Evolutionary conservation across 129 eudicot genomes (phyloP).

Genomic region (Deinandra increscens): DNA sequence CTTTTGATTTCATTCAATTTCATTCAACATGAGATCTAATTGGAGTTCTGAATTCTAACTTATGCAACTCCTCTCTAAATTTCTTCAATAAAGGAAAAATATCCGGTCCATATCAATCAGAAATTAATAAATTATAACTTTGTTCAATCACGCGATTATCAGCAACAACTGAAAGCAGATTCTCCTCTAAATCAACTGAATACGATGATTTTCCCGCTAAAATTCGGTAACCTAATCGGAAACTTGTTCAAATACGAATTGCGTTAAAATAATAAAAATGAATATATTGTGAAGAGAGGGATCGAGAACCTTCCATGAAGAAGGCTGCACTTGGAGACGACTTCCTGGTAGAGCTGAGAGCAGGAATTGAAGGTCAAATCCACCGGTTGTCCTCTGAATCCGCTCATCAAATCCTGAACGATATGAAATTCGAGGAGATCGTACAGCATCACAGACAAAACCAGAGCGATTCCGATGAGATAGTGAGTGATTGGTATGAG

Average conservation of each 20-base stretch:
- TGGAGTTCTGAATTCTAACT: no score
- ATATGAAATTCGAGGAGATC: slow-evolving; percentile 75
- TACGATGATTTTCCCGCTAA: not conserved
- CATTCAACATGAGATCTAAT: not conserved
- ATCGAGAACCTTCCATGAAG: slow-evolving; percentile 72
- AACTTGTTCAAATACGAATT: not conserved
- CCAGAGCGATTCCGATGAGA: slow-evolving; percentile 24
- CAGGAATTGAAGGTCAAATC: slow-evolving; percentile 56
- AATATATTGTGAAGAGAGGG: not conserved
- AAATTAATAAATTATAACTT: no score
- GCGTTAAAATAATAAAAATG: not conserved
- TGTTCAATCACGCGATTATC: not conserved
- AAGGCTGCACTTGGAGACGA: slow-evolving; percentile 76
- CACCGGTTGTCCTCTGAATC: slow-evolving; percentile 75
- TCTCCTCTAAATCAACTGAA: not conserved
- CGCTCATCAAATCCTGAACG: slow-evolving; percentile 56
- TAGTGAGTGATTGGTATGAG: slow-evolving; percentile 72
- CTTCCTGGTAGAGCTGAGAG: slow-evolving; percentile 60
- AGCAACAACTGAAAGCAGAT: not conserved
- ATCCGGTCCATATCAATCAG: not conserved
- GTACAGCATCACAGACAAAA: slow-evolving; percentile 39
- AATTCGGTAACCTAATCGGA: not conserved
- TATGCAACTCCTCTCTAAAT: no score
- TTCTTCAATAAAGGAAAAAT: no score
- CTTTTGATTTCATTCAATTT: not conserved